These are phyloP conservation scores for Falciphora oryzae DNA, from an alignment of 2,329 filamentous ascomycete genomes.

Conservation along the genomic window DNA sequence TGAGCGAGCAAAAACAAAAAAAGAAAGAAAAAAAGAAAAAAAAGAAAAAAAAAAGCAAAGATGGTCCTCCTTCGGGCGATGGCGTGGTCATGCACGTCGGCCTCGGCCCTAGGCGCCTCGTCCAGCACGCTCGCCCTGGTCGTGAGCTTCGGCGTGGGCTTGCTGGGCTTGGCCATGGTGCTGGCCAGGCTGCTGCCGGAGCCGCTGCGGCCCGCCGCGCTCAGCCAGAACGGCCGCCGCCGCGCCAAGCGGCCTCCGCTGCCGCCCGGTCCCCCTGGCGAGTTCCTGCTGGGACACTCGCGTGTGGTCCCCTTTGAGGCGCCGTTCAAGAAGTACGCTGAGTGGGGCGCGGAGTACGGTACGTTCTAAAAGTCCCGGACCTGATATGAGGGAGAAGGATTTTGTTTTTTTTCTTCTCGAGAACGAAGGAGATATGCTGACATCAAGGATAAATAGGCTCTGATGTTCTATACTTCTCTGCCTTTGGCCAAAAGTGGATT, in stretches of 20 bases:
- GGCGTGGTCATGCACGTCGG: neutral
- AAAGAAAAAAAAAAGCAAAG: neutral
- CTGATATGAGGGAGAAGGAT: no score
- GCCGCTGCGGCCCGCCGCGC: neutral
- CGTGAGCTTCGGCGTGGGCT: neutral
- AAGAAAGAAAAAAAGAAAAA: no score
- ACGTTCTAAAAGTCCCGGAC: neutral
- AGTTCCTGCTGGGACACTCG: constrained; percentile 33
- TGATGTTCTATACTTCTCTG: constrained; percentile 23
- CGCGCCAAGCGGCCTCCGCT: constrained; percentile 8
- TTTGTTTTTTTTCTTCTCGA: neutral
- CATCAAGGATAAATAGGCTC: constrained; percentile 11
- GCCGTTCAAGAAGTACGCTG: constrained; percentile 15
- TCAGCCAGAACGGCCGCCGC: neutral
- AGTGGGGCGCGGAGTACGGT: constrained; percentile 13
- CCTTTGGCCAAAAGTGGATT: constrained; percentile 31
- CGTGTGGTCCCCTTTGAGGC: constrained; percentile 13
- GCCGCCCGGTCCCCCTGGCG: constrained; percentile 15
- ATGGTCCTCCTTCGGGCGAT: neutral
- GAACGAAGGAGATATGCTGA: neutral
- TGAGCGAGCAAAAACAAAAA: no score
- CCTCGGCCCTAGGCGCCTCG: neutral
- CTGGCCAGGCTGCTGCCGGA: neutral
- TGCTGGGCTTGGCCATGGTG: neutral
- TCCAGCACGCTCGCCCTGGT: neutral